phyloP scores from a whole-genome alignment of 1,284 basidiomycete species.

The Vanrija humicola region DNA sequence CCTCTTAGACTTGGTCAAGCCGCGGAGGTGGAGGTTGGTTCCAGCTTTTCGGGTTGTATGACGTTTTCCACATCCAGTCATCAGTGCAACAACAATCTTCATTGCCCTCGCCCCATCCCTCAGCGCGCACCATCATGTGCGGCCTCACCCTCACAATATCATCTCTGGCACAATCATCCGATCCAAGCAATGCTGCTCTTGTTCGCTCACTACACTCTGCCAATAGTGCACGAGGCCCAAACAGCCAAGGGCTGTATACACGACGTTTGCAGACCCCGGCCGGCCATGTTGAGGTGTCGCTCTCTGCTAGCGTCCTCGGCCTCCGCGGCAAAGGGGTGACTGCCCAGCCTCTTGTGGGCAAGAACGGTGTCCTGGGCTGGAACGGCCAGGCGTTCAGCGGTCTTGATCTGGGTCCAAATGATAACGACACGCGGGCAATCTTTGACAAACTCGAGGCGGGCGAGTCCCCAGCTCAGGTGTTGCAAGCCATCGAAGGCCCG shows the following conservation, averaged over 20 bases:
- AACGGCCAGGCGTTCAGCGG: slow-evolving; percentile 89
- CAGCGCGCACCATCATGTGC: slow-evolving; percentile 34
- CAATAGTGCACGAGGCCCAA: slow-evolving; percentile 29
- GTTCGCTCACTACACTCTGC: slow-evolving; percentile 18
- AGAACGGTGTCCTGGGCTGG: slow-evolving; percentile 69
- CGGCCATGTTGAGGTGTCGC: slow-evolving; percentile 41
- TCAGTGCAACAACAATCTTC: too few relatives aligned
- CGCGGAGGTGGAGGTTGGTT: too few relatives aligned
- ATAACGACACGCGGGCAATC: slow-evolving; percentile 75
- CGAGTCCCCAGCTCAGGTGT: slow-evolving; percentile 52
- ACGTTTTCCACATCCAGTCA: too few relatives aligned
- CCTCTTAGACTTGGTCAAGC: too few relatives aligned
- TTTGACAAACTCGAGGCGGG: slow-evolving; percentile 57
- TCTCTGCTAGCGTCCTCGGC: slow-evolving; percentile 74
- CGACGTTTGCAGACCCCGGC: neutral
- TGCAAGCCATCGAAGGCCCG: slow-evolving; percentile 78
- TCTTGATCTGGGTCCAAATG: slow-evolving; percentile 59
- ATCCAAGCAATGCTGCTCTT: neutral
- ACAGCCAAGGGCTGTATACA: slow-evolving; percentile 22
- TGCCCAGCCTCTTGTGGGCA: slow-evolving; percentile 64
- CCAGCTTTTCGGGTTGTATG: too few relatives aligned
- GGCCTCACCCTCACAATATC: slow-evolving; percentile 28
- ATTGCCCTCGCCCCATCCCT: too few relatives aligned
- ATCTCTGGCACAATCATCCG: neutral
- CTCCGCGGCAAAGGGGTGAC: slow-evolving; percentile 63